Base-by-base conservation (phyloP, 2,329 filamentous ascomycete species). In the Penicillium sp. region DNA sequence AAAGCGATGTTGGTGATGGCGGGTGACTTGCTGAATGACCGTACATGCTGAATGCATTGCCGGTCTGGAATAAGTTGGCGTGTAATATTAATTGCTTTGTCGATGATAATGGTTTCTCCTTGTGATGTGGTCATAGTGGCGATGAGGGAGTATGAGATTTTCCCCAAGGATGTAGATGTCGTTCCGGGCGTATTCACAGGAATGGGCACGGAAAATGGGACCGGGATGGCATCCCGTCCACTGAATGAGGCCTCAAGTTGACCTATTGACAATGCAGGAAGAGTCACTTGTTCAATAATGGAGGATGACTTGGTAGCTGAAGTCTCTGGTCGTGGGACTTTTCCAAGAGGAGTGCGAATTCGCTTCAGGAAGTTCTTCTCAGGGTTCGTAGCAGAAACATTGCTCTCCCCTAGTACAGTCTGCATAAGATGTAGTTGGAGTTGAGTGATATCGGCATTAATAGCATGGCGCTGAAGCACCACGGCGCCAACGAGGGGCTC, bases 201-300 rank as follows among this genome's bases (percentile, higher is more conserved):
- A 45, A 62, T 46, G 14, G 60, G 55, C 24, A 62, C 49, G 14
- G 49, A 56, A 29, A 62, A 62, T 14, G 57, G 60, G 26, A 62
- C 43, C 9, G 49, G 54, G 31, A 52, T 31, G 37, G 54, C 19
- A 4, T 47, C 47, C 3, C 49, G 44, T 27, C 29, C 43, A 7
- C 29, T 14, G 33, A 31, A 49, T 14, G 46, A 59, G 27, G 42
- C 43, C 19, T 46, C 37, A 13, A 50, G 16, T 13, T 53, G 55
- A 29, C 9, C 43, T 21, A 37, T 5, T 10, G 14, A 10, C 16
- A 35, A 19, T 4, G 21, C 19, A 31, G 29, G 29, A 13, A 19
- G 10, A 11, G 44, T 54, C 21, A 47, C 22, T 21, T 54, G 44
- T 42, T 54, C 44, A 42, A 54, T 48, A 14, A 54, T 54, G 4